A percentile compares a stretch with the other conserved stretches of the same genome.
phyloP scores from a whole-genome alignment of 345 rosid genomes.

The Populus pruinosa region DNA sequence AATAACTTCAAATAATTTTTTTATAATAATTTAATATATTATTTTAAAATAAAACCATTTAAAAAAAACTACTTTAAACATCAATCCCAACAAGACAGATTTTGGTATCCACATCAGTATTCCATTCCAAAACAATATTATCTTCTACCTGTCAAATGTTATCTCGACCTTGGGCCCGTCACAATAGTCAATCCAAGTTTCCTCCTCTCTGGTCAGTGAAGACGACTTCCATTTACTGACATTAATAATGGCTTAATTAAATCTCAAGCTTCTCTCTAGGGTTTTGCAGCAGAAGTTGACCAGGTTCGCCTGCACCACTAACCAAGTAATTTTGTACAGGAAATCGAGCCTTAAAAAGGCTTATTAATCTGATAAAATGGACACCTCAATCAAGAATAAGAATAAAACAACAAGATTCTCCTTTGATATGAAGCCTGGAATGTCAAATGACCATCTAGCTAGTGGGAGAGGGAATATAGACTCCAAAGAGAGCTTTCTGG shows the following conservation, averaged over 20 bases:
- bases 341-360: background rate
- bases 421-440: slow-evolving; percentile 19
- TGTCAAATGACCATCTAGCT: slow-evolving; percentile 25
- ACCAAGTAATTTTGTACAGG: no score
- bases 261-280: background rate
- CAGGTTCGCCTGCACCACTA: background rate
- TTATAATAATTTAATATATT: no score
- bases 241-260: background rate
- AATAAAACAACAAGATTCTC: slow-evolving; percentile 23
- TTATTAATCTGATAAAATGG: background rate
- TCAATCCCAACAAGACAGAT: no score
- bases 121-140: background rate
- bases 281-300: background rate
- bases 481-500: slow-evolving; percentile 15
- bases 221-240: background rate
- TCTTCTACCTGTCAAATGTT: no score
- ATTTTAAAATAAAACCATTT: no score
- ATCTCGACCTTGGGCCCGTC: no score
- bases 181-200: background rate
- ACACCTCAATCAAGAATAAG: slow-evolving; percentile 25
- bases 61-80: no score
- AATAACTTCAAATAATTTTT: no score
- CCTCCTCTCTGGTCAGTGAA: background rate
- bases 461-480: slow-evolving; percentile 22
- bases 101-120: background rate